Base-by-base conservation (phyloP, 2,329 filamentous ascomycete genomes). In the Penicillium sp. region DNA sequence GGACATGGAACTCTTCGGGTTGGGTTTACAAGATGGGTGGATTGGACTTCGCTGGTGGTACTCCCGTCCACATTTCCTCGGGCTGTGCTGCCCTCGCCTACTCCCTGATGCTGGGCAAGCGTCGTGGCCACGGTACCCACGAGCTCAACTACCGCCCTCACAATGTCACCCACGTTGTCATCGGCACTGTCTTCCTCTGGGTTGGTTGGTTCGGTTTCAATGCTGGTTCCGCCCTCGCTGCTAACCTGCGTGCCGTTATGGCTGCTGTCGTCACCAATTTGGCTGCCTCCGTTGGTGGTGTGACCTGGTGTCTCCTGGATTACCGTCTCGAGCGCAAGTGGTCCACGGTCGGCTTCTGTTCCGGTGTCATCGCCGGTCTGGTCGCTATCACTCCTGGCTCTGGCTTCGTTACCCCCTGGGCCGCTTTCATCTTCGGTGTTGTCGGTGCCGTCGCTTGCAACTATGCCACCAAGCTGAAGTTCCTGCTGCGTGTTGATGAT, bases 121-220 rank as follows among this genome's bases (percentile, higher is more conserved):
- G 91, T 61, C 83, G 87, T 59, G 91, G 91, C 22, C 90, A 96
- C 72, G 90, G 90, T 49, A 96, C 91, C 27, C 88, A 92, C 70
- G 90, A 93, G 73, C 82, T 96, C 67, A 96, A 96, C 78, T 96
- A 93, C 75, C 89, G 92, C 50, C 92, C 92, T 10, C 92, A 96
- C 79, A 96, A 96, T 68, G 91, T 96, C 47, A 95, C 91, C 4
- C 90, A 96, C 73, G 92, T 96, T 65, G 91, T 96, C 52, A 89
- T 96, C 55, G 92, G 92, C 29, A 96, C 92, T 3, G 91, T 96
- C 47, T 96, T 96, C 77, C 86, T 96, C 16, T 96, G 92, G 91
- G 90, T 96, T 16, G 92, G 92, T 53, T 96, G 91, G 92, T 96
- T 96, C 69, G 92, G 92, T 48, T 96, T 96, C 85, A 96, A 96